A percentile compares a stretch with the other conserved stretches of the same genome.
These are phyloP conservation scores for Allantophomopsis cytisporea DNA, from an alignment of 2,329 filamentous ascomycete species.

Conservation along the genomic window DNA sequence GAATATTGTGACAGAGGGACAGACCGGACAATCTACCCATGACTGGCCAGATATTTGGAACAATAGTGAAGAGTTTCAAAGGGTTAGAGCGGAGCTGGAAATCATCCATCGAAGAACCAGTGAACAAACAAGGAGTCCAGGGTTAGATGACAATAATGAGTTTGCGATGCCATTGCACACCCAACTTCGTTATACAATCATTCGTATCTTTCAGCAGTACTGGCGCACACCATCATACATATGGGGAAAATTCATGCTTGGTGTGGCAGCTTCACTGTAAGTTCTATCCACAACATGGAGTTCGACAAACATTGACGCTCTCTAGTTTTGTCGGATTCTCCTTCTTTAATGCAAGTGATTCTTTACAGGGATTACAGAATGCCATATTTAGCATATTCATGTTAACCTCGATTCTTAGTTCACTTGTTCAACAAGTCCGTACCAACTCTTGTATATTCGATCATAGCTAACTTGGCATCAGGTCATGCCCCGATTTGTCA, in stretches of 20 bases:
- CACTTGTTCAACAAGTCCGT: constrained; percentile 38
- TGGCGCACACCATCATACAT: constrained; percentile 64
- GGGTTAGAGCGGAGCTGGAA: constrained; percentile 21
- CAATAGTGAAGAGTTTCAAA: constrained; percentile 30
- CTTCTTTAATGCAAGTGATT: constrained; percentile 47
- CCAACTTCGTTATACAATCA: constrained; percentile 1
- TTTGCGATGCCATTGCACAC: not conserved
- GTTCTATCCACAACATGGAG: too few species aligned
- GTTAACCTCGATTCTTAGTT: constrained; percentile 55
- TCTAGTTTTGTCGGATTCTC: constrained; percentile 62
- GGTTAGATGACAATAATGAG: not conserved
- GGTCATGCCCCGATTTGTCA: constrained; percentile 58
- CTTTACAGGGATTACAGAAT: constrained; percentile 54
- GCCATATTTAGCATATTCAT: constrained; percentile 63
- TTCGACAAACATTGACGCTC: too few species aligned
- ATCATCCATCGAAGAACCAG: not conserved
- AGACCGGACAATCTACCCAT: constrained; percentile 44
- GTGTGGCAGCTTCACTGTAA: constrained; percentile 26
- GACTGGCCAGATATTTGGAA: constrained; percentile 46
- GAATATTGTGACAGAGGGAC: constrained; percentile 37
- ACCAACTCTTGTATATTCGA: not conserved
- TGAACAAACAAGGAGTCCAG: not conserved
- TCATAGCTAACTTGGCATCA: constrained; percentile 14
- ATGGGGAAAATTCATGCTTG: constrained; percentile 50
- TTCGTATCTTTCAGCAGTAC: constrained; percentile 55